Evolutionary conservation across 2,329 filamentous ascomycete genomes (phyloP).

Genomic region (Triangularia setosa): DNA sequence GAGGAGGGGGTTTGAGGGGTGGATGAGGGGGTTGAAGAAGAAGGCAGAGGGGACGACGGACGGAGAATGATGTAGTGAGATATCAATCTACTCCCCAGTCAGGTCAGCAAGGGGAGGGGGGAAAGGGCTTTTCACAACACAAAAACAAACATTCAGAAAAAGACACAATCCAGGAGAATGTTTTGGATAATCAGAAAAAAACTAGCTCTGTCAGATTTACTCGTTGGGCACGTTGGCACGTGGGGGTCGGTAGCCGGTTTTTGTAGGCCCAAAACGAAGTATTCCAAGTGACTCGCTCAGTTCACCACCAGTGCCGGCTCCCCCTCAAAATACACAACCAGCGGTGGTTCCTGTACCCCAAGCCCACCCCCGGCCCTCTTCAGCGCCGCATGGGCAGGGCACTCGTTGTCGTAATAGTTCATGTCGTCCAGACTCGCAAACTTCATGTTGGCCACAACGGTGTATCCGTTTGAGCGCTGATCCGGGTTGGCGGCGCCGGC

Average conservation of each 20-base stretch:
- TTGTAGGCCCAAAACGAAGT: too few relatives aligned
- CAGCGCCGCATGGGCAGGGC: constrained; percentile 40
- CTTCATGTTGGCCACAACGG: constrained; percentile 57
- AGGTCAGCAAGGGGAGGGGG: too few relatives aligned
- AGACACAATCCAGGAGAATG: too few relatives aligned
- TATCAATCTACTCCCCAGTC: too few relatives aligned
- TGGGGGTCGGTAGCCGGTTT: too few relatives aligned
- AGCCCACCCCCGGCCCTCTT: constrained; percentile 35
- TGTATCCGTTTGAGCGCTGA: constrained; percentile 61
- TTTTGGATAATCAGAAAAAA: too few relatives aligned
- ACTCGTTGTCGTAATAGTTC: constrained; percentile 62
- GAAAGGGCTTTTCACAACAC: too few relatives aligned
- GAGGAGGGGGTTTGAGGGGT: constrained; percentile 35
- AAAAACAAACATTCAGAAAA: too few relatives aligned
- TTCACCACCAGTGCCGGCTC: background rate
- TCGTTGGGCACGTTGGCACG: too few relatives aligned
- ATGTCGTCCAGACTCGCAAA: constrained; percentile 65
- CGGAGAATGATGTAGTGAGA: too few relatives aligned
- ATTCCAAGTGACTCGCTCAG: background rate
- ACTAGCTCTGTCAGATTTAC: too few relatives aligned
- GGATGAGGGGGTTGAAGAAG: constrained; percentile 38
- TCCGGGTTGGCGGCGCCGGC: constrained; percentile 54
- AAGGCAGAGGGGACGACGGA: too few relatives aligned
- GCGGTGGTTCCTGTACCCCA: constrained; percentile 31
- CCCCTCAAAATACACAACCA: constrained; percentile 40